Percentiles rank a stretch among this genome's conserved stretches.
Conservation (phyloP, 2,329 filamentous ascomycete genomes). For the Epichloe elymi region DNA sequence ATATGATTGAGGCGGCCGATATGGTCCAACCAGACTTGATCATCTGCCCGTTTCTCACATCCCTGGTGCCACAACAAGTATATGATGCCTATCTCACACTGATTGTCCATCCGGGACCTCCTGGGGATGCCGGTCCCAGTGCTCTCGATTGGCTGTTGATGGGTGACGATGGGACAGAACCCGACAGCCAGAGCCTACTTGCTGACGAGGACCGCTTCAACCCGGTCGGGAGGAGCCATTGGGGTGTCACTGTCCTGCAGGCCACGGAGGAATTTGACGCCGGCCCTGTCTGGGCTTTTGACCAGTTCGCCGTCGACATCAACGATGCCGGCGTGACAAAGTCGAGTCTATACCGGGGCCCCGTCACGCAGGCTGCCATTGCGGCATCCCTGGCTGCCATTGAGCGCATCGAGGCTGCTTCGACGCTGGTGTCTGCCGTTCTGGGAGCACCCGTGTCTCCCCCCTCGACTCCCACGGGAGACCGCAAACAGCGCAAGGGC, state of each 20-base stretch:
- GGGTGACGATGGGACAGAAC: conserved; percentile 25
- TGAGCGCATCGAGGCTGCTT: conserved; percentile 19
- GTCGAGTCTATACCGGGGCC: conserved; percentile 25
- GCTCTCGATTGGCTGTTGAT: conserved; percentile 29
- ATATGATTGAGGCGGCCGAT: conserved; percentile 25
- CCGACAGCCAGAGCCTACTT: conserved; percentile 18
- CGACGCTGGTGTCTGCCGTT: conserved; percentile 2
- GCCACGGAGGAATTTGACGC: conserved; percentile 28
- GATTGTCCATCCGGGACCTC: conserved; percentile 28
- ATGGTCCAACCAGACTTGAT: conserved; percentile 25
- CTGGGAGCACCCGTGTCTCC: conserved; percentile 3
- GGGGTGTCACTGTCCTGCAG: conserved; percentile 27
- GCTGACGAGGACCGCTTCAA: conserved; percentile 12
- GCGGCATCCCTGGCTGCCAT: conserved; percentile 23
- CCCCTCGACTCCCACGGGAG: conserved; percentile 1
- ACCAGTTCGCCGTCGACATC: conserved; percentile 28
- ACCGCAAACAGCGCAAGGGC: background rate
- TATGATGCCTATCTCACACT: conserved; percentile 25
- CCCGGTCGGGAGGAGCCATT: conserved; percentile 22
- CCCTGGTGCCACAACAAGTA: conserved; percentile 22
- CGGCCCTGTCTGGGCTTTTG: conserved; percentile 30
- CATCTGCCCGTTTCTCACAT: conserved; percentile 29
- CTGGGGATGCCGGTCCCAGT: conserved; percentile 28
- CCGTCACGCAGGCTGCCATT: conserved; percentile 24
- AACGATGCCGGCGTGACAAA: conserved; percentile 26